These are phyloP conservation scores for Tuber aestivum DNA, from an alignment of 495 filamentous ascomycete species.

Conservation along the genomic window DNA sequence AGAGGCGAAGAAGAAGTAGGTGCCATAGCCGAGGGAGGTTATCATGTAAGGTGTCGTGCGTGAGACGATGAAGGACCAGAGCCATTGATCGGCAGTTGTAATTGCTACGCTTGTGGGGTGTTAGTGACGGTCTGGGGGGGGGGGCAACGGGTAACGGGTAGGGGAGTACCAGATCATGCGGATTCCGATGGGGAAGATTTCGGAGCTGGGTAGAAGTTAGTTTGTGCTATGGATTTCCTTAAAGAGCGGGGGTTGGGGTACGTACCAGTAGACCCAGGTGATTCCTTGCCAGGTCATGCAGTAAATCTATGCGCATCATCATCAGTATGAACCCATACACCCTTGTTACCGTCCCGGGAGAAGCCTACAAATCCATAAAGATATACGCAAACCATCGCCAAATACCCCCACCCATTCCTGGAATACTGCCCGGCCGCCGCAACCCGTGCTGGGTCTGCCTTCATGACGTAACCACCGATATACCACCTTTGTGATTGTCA, in stretches of 20 bases:
- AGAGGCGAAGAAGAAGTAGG: slow-evolving; percentile 73
- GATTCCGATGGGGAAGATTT: slow-evolving; percentile 40
- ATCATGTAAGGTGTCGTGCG: slow-evolving; percentile 56
- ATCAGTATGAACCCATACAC: background rate
- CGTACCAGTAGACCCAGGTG: slow-evolving; percentile 37
- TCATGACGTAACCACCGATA: slow-evolving; percentile 41
- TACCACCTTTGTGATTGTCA: slow-evolving; percentile 26
- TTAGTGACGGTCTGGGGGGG: background rate
- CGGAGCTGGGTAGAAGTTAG: slow-evolving; percentile 22
- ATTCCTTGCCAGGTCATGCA: slow-evolving; percentile 40
- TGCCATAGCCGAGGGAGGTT: slow-evolving; percentile 60
- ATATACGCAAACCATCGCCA: slow-evolving; percentile 45
- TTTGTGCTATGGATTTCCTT: background rate
- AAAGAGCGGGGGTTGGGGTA: background rate
- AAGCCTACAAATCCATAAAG: slow-evolving; percentile 41
- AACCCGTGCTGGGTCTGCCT: slow-evolving; percentile 23
- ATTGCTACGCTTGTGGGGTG: slow-evolving; percentile 26
- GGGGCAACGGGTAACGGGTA: background rate
- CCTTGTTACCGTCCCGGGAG: background rate
- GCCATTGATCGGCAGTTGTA: slow-evolving; percentile 40
- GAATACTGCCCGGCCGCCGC: slow-evolving; percentile 25
- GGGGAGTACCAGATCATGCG: slow-evolving; percentile 35
- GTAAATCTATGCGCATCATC: slow-evolving; percentile 25
- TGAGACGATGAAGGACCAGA: slow-evolving; percentile 40
- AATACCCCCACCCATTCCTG: slow-evolving; percentile 39